Base-by-base conservation (phyloP, 2,329 filamentous ascomycete genomes). In the Sclerotinia glacialis region DNA sequence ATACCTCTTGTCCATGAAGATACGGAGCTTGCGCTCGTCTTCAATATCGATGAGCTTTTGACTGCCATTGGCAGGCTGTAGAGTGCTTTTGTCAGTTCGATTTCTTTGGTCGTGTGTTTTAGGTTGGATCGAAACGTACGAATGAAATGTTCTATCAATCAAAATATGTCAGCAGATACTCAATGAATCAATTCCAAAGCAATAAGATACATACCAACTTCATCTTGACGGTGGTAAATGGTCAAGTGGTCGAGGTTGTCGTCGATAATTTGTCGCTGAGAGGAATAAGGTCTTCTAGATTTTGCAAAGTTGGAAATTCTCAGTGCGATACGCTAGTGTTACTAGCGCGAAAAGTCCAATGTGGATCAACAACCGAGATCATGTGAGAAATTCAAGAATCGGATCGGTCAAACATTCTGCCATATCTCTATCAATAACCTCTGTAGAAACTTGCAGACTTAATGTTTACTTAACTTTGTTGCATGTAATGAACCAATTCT, bases 41-140 rank as follows among this genome's bases (percentile, higher is more conserved):
- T 99, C 95, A 78, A 99, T 85, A 77, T 99, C 96, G 85, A 99
- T 89, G 81, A 99, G 88, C 88, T 99, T 99, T 84, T 99, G 95
- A 80, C 93, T 95, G 89, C 95, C 95, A 85, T 98, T 98, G 89
- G 94, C 92, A 85, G 95, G 95, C 74, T 76, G 54, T 70, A 47
- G 16, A 28, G 47, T 64, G 58, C 37, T 69, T 74, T 56, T 73
- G 73, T 74, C 66, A 67, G 60, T 67, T 52, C 60, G 65, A 46
- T 49, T 49, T 53, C 53, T 67, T 66, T 56, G 65, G 49, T 67
- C 50, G 63, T 47, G n/a, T 66, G 21, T 21, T 5, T 14, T 55
- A 18, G 8, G 49, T 28, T 28, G 31, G 42, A n/a, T 62, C 31
- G 67, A 53, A 64, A 74, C 74, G 64, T 72, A 76, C 74, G 74